Evolutionary conservation across 2,329 filamentous ascomycete genomes (phyloP), one percentile per base, ranked within the genome.

Genomic region (Hymenoscyphus linearis): DNA sequence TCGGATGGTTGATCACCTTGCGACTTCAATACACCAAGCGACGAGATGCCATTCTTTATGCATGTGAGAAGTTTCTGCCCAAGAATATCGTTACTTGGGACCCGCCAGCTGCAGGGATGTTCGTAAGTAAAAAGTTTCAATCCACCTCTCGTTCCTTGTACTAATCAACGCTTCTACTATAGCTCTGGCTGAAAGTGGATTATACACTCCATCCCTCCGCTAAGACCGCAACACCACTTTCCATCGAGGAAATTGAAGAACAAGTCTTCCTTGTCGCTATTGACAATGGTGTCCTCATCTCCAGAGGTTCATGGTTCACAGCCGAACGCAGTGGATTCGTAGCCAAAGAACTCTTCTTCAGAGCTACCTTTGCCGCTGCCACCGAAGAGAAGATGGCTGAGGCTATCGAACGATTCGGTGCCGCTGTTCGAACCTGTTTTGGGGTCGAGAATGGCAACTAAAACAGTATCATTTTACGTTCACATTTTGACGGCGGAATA

Each of bases 91-190:
- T 91, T 18, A 85, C 80, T 74, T 98, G 93, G 92, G 83, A 79
- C 27, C 83, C 90, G 0, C 93, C 93, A 0, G 83, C 82, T 61
- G 91, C 93, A 0, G 93, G 93, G 73, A 99, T 99, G 95, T 99
- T 99, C 83, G 88, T 91, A 76, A 81, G 88, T 85, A 14, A 53
- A 27, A n/a, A 27, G 54, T 56, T 18, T 18, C 52, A 36, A 27
- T 22, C 40, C 26, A 47, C 57, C 9, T 31, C 14, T 52, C 31
- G 10, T 18, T n/a, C 3, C 57, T 53, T 34, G 35, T 12, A 53
- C n/a, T 18, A 56, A 50, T 58, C 36, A 52, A 34, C 25, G 58
- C 34, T 47, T 47, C 61, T 65, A 52, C 62, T 40, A 35, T 25
- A 87, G 85, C 81, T 90, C 72, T 95, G 91, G 91, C 77, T 95